These are phyloP conservation scores for Pleurostoma richardsiae DNA, from an alignment of 2,329 filamentous ascomycete genomes.

Conservation along the genomic window DNA sequence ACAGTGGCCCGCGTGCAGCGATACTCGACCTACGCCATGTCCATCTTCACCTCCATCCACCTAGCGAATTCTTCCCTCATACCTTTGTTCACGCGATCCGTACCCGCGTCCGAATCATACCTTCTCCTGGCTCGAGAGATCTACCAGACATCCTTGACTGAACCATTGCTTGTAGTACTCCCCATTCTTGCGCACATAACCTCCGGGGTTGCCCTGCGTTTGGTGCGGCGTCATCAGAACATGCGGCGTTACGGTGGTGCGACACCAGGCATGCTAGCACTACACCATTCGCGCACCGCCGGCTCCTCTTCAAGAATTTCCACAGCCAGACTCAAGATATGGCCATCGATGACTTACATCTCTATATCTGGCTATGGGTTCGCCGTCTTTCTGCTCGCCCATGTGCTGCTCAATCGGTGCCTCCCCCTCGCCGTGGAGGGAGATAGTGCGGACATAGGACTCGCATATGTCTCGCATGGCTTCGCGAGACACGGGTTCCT, in stretches of 20 bases:
- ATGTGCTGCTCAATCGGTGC: slow-evolving; percentile 70
- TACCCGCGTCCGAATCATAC: slow-evolving; percentile 74
- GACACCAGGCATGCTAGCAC: slow-evolving; percentile 43
- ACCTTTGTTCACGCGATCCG: slow-evolving; percentile 67
- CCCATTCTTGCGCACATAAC: slow-evolving; percentile 72
- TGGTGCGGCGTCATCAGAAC: slow-evolving; percentile 68
- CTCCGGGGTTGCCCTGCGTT: slow-evolving; percentile 71
- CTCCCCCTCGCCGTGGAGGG: slow-evolving; percentile 75
- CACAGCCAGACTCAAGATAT: slow-evolving; percentile 33
- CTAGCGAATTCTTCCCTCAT: slow-evolving; percentile 77
- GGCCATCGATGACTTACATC: slow-evolving; percentile 69
- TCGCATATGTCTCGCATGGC: slow-evolving; percentile 80
- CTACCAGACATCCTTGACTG: slow-evolving; percentile 79
- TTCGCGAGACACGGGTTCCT: slow-evolving; percentile 66
- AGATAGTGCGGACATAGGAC: slow-evolving; percentile 77
- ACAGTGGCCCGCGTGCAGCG: slow-evolving; percentile 69
- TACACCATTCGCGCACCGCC: slow-evolving; percentile 25
- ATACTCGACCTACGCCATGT: slow-evolving; percentile 84
- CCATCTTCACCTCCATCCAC: slow-evolving; percentile 71
- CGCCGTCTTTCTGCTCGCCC: slow-evolving; percentile 59
- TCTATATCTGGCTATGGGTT: slow-evolving; percentile 70
- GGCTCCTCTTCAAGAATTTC: slow-evolving; percentile 19
- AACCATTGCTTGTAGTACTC: slow-evolving; percentile 72
- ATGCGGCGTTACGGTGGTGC: slow-evolving; percentile 71
- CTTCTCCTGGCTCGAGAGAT: slow-evolving; percentile 87